Percentiles rank a stretch among this genome's conserved stretches.
Evolutionary conservation across 441 rosid genomes (phyloP).

Genomic region (Erysimum cheiri): DNA sequence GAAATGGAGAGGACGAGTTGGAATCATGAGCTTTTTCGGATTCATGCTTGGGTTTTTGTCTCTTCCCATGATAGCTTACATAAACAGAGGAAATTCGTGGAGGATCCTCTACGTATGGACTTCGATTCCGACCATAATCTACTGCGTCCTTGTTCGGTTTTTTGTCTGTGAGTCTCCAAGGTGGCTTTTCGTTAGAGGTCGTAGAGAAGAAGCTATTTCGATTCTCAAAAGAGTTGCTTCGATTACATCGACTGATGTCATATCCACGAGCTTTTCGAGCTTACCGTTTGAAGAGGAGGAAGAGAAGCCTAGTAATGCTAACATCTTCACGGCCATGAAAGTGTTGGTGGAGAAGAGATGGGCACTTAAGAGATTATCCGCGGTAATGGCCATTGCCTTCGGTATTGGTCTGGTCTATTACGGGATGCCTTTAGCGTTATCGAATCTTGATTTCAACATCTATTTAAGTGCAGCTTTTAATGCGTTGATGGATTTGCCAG

Average conservation of each 20-base stretch:
- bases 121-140: conserved; percentile 58
- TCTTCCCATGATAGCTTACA: conserved; percentile 61
- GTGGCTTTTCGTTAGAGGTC: conserved; percentile 73
- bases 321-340: conserved; percentile 54
- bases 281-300: conserved; percentile 43
- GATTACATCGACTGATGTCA: conserved; percentile 11
- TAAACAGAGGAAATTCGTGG: conserved; percentile 65
- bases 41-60: conserved; percentile 69
- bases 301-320: conserved; percentile 40
- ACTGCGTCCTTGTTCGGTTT: conserved; percentile 49
- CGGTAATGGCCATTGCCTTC: conserved; percentile 52
- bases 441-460: conserved; percentile 58
- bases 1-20: conserved; percentile 67
- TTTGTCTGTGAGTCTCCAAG: conserved; percentile 74
- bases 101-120: conserved; percentile 67
- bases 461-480: conserved; percentile 67
- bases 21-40: conserved; percentile 61
- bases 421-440: conserved; percentile 80
- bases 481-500: conserved; percentile 71
- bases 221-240: conserved; percentile 52
- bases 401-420: conserved; percentile 76
- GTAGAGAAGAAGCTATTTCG: conserved; percentile 58
- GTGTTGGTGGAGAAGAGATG: conserved; percentile 55
- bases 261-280: conserved; percentile 44
- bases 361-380: conserved; percentile 57